Evolutionary conservation across 805 yeast genomes (phyloP).

Genomic region (Barnettozyma botsteinii): DNA sequence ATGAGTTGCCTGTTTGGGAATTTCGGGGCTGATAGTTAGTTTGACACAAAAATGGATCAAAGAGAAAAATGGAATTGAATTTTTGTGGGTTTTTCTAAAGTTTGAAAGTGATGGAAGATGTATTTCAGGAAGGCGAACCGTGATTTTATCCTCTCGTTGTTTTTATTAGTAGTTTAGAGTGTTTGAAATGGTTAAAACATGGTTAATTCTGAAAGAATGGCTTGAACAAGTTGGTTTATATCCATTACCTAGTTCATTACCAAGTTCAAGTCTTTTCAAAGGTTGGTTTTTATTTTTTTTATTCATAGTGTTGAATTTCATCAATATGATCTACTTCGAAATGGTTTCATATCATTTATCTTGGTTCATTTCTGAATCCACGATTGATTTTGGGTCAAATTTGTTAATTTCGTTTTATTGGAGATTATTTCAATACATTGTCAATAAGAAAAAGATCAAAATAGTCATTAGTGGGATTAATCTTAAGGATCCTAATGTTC

Average conservation of each 20-base stretch:
- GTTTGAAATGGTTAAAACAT: background rate
- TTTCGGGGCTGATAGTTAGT: constrained; percentile 3
- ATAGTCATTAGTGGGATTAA: constrained; percentile 25
- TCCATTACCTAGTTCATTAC: constrained; percentile 18
- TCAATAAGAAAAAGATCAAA: constrained; percentile 22
- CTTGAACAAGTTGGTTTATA: constrained; percentile 18
- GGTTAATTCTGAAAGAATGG: constrained; percentile 10
- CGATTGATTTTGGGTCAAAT: background rate
- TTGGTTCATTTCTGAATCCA: constrained; percentile 6
- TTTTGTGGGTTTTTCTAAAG: background rate
- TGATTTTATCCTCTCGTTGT: too few species aligned
- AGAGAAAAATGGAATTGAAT: background rate
- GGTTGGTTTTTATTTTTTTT: constrained; percentile 17
- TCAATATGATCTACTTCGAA: constrained; percentile 3
- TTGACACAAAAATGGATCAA: background rate
- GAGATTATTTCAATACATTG: constrained; percentile 13
- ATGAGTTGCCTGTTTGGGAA: constrained; percentile 1
- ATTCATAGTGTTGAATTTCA: constrained; percentile 10
- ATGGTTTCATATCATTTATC: background rate
- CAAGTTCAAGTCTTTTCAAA: constrained; percentile 13
- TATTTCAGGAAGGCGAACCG: too few species aligned
- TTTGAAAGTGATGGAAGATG: too few species aligned
- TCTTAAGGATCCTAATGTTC: constrained; percentile 17
- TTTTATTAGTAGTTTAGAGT: too few species aligned
- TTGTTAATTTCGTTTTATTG: constrained; percentile 3